Percentiles rank a stretch among this genome's conserved stretches.
phyloP scores from a whole-genome alignment of 2,329 filamentous ascomycete species.

The Sarocladium strictum region DNA sequence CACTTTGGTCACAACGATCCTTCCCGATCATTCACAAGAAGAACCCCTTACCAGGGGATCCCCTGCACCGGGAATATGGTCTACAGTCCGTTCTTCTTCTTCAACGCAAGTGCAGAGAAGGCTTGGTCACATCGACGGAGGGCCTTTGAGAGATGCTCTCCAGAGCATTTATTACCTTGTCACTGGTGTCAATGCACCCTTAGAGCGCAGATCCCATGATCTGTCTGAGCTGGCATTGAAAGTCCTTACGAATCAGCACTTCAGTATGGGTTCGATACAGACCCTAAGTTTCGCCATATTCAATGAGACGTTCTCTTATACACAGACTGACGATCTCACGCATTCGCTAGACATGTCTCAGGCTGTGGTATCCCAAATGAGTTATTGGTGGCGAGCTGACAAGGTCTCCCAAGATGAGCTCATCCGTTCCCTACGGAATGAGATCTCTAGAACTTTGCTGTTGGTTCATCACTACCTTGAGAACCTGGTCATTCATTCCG shows the following conservation, averaged over 20 bases:
- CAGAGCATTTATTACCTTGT: slow-evolving; percentile 61
- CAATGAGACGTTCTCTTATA: slow-evolving; percentile 62
- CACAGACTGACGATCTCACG: slow-evolving; percentile 61
- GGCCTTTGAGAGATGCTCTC: slow-evolving; percentile 36
- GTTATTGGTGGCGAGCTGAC: slow-evolving; percentile 72
- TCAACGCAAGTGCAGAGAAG: slow-evolving; percentile 25
- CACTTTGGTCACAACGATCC: slow-evolving; percentile 47
- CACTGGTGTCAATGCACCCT: slow-evolving; percentile 60
- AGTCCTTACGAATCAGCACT: slow-evolving; percentile 54
- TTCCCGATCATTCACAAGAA: slow-evolving; percentile 25
- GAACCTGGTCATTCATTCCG: slow-evolving; percentile 41
- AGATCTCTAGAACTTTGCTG: slow-evolving; percentile 69
- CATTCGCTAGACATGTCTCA: slow-evolving; percentile 55
- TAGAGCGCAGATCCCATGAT: slow-evolving; percentile 48
- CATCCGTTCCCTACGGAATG: slow-evolving; percentile 62
- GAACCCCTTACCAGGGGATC: slow-evolving; percentile 33
- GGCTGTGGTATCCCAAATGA: slow-evolving; percentile 64
- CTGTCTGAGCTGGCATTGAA: slow-evolving; percentile 52
- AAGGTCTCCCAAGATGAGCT: slow-evolving; percentile 54
- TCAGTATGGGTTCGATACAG: slow-evolving; percentile 58
- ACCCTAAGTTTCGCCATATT: slow-evolving; percentile 70
- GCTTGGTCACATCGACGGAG: slow-evolving; percentile 22
- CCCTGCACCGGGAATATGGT: slow-evolving; percentile 33
- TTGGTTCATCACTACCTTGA: slow-evolving; percentile 59
- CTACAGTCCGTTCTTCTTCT: slow-evolving; percentile 22